Conservation (phyloP, 2,329 filamentous ascomycete genomes). For the Aspergillus eucalypticola region DNA sequence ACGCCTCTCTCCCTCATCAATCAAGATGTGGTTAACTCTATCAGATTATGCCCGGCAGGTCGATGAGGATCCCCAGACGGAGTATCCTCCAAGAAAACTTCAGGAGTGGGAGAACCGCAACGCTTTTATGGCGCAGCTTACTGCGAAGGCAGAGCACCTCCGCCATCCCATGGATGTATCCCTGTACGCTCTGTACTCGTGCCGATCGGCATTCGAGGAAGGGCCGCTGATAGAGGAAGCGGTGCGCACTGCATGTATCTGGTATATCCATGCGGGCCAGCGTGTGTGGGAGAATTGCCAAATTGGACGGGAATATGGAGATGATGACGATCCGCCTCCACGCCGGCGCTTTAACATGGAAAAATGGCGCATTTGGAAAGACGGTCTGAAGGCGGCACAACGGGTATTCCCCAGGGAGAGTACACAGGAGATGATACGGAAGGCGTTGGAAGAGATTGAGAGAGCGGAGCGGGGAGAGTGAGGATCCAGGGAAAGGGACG, state of each 20-base stretch:
- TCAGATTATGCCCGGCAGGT: background rate
- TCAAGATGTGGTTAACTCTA: background rate
- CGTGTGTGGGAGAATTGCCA: background rate
- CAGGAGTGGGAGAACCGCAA: constrained; percentile 1
- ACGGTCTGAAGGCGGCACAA: background rate
- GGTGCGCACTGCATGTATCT: background rate
- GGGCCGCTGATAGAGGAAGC: background rate
- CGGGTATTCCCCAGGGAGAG: background rate
- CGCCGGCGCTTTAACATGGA: background rate
- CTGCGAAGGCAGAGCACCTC: background rate
- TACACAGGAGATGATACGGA: background rate
- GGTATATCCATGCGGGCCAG: background rate
- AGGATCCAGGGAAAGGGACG: too few species aligned
- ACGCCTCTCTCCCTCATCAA: background rate
- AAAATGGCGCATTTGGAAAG: background rate
- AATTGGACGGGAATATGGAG: background rate
- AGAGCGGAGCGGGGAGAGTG: background rate
- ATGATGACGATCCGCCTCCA: background rate
- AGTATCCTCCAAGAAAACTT: background rate
- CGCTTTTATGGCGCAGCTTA: background rate
- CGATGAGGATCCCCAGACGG: too few species aligned
- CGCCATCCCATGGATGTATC: background rate
- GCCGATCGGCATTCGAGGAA: background rate
- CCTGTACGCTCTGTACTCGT: background rate
- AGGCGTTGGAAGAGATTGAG: background rate